Percentiles rank a stretch among this genome's conserved stretches.
phyloP scores from a whole-genome alignment of 2,329 filamentous ascomycete species.

The Teratosphaeria destructans region DNA sequence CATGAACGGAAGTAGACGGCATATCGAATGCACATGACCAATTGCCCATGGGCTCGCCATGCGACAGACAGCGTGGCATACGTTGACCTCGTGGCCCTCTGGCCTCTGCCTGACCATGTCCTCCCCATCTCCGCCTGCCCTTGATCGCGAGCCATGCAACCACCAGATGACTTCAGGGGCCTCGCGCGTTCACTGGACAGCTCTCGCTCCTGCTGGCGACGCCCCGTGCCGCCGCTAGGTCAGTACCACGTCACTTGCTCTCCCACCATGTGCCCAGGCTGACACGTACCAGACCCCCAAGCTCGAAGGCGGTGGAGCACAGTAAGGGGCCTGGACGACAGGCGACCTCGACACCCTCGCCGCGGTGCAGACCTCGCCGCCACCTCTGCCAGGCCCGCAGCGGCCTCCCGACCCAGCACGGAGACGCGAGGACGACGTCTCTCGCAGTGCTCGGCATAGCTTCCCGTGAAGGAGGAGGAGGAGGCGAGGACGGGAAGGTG shows the following conservation, averaged over 20 bases:
- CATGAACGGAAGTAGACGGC: not conserved
- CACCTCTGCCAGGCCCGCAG: too few relatives aligned
- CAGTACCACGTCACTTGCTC: too few relatives aligned
- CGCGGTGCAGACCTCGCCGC: too few relatives aligned
- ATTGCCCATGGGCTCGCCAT: not conserved
- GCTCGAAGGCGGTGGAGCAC: not conserved
- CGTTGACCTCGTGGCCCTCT: not conserved
- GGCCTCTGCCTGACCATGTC: not conserved
- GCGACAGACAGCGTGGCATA: not conserved
- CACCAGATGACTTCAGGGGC: not conserved
- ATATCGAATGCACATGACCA: not conserved
- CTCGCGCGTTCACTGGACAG: not conserved
- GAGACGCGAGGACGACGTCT: not conserved
- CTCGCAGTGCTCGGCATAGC: not conserved
- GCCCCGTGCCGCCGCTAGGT: too few relatives aligned
- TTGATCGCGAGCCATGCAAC: too few relatives aligned
- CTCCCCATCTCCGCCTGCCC: too few relatives aligned
- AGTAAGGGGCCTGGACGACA: too few relatives aligned
- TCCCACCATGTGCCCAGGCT: not conserved
- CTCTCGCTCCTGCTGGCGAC: not conserved
- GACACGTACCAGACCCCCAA: not conserved
- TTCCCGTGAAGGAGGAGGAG: not conserved
- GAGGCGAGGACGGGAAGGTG: not conserved
- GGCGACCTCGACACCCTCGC: too few relatives aligned
- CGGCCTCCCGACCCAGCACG: not conserved